Percentiles rank a stretch among this genome's conserved stretches.
These are phyloP conservation scores for Amauroascus verrucosus DNA, from an alignment of 2,329 filamentous ascomycete genomes.

Conservation along the genomic window DNA sequence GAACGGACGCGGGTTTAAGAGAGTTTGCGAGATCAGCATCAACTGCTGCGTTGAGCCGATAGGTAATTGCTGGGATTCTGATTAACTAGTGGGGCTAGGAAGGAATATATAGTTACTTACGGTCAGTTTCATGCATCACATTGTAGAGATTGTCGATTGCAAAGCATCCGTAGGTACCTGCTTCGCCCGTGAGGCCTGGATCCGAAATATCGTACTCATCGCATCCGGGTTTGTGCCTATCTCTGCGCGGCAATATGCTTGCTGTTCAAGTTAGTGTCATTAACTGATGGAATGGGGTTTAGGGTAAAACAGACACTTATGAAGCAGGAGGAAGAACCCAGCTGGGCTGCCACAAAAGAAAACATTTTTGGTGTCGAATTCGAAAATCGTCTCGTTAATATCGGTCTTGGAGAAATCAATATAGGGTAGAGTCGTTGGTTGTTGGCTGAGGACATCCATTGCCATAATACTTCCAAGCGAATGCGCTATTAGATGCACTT, in stretches of 20 bases:
- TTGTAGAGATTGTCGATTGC: conserved; percentile 97
- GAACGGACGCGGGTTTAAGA: conserved; percentile 68
- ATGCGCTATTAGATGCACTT: conserved; percentile 86
- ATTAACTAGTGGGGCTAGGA: background rate
- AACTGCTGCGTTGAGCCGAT: conserved; percentile 81
- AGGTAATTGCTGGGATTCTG: conserved; percentile 59
- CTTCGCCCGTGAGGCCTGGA: conserved; percentile 61
- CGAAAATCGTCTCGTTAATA: conserved; percentile 54
- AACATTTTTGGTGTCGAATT: conserved; percentile 83
- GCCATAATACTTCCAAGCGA: conserved; percentile 93
- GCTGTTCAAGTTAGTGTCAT: conserved; percentile 25
- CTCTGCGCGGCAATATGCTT: conserved; percentile 63
- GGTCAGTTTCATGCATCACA: conserved; percentile 63
- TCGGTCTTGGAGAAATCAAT: conserved; percentile 31
- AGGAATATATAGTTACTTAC: conserved; percentile 22
- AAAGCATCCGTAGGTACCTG: conserved; percentile 75
- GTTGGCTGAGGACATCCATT: conserved; percentile 77
- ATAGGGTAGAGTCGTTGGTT: conserved; percentile 61
- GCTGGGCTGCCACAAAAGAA: conserved; percentile 86
- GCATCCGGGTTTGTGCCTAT: conserved; percentile 63
- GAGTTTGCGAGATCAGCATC: conserved; percentile 68
- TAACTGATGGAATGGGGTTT: background rate
- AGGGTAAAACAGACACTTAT: conserved; percentile 40
- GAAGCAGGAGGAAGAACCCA: conserved; percentile 84
- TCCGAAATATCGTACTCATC: conserved; percentile 49